Base-by-base conservation (phyloP, 192 early-diverging fungal genomes). In the Oehlia diaphana region DNA sequence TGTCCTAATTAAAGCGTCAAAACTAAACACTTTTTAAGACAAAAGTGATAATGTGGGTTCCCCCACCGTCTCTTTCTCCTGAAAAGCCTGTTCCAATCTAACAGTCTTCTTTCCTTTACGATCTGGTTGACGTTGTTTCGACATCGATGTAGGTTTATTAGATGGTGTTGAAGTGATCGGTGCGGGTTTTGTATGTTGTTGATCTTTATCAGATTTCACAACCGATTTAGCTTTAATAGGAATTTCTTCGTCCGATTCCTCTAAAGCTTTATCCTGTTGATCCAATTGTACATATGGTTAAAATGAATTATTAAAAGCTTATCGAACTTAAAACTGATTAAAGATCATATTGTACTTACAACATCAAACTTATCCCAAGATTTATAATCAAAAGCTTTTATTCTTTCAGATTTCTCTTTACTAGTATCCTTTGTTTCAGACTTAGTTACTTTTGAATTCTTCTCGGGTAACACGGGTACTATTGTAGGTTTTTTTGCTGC, bases 11-110 rank as follows among this genome's bases (percentile, higher is more conserved):
- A 62, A 58, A 75, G 9, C 39, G 33, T 63, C 23, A 33, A 75
- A 75, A 37, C 19, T 16, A 39, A 75, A 35, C 37, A 75, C 31
- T 63, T 37, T 39, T 63, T 75, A 58, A 50, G 9, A 70, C 19
- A 4, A 21, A 63, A 35, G 61, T 73, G 44, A 73, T 58, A 58
- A 73, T 42, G 72, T 58, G 50, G 47, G 26, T 26, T 28, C 23
- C 33, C 73, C 73, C 35, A 77, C 76, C 76, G 19, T 65, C 65
- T 77, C 76, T 68, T 77, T 77, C 65, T 77, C 76, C 47, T 68
- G 37, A 16, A 67, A 35, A 33, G 76, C 76, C 16, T 65, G 35
- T 53, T 77, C 76, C 26, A 77, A 19, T 31, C 76, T 65, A 31
- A 50, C 26, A 28, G 76, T 77, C 23, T 77, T 77, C 47, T 77